These are phyloP conservation scores for Penicillium sp. DNA, from an alignment of 2,329 filamentous ascomycete species.

Conservation along the genomic window DNA sequence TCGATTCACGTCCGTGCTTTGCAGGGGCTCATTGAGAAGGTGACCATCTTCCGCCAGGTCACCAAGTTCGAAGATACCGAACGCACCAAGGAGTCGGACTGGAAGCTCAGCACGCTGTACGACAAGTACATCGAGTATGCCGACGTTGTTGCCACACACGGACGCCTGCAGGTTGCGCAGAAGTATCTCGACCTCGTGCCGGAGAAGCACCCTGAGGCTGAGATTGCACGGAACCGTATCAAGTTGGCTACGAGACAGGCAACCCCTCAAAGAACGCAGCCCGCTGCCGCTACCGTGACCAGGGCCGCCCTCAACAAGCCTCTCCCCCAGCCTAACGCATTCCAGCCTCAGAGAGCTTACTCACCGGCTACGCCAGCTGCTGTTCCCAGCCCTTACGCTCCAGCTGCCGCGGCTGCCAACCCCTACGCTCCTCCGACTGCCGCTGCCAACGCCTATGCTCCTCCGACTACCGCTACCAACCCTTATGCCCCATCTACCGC, in stretches of 20 bases:
- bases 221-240: slow-evolving; percentile 75
- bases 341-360: slow-evolving; percentile 31
- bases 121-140: slow-evolving; percentile 96
- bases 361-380: slow-evolving; percentile 15
- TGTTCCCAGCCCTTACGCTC: slow-evolving; percentile 33
- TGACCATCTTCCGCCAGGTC: slow-evolving; percentile 89
- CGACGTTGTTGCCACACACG: slow-evolving; percentile 83
- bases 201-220: slow-evolving; percentile 70
- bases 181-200: slow-evolving; percentile 87
- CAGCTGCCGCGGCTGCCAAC: slow-evolving; percentile 36
- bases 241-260: slow-evolving; percentile 68
- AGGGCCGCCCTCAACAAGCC: slow-evolving; percentile 40
- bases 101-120: slow-evolving; percentile 83
- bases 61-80: slow-evolving; percentile 82
- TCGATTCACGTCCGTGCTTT: slow-evolving; percentile 81
- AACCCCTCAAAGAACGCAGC: too few relatives aligned
- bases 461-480: too few relatives aligned
- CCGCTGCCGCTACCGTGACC: slow-evolving; percentile 34
- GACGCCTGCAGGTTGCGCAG: slow-evolving; percentile 75
- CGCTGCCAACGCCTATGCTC: slow-evolving; percentile 28
- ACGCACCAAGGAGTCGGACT: slow-evolving; percentile 60
- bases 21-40: slow-evolving; percentile 95
- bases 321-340: slow-evolving; percentile 32
- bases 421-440: slow-evolving; percentile 43
- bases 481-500: too few relatives aligned